Percentiles rank a stretch among this genome's conserved stretches.
Conservation (phyloP, 345 rosid genomes). For the Populus davidiana region DNA sequence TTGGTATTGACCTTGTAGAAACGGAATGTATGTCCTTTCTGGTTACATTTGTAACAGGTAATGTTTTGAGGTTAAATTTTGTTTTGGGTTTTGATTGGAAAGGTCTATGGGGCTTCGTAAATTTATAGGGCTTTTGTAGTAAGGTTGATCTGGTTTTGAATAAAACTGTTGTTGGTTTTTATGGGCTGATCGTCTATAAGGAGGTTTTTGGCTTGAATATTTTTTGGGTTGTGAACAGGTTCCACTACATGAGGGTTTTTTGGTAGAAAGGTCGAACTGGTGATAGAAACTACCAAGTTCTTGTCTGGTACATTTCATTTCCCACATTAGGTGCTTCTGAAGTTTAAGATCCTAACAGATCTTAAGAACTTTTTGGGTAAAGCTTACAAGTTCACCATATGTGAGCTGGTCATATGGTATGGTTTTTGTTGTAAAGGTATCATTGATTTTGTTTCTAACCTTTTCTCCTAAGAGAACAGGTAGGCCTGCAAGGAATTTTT, state of each 20-base stretch:
- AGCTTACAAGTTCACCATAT: neutral
- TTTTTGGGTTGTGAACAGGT: too few species aligned
- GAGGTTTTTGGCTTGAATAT: neutral
- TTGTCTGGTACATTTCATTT: accelerated
- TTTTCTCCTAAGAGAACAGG: neutral
- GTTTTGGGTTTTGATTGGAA: accelerated
- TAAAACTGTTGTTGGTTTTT: too few species aligned
- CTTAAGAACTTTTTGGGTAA: neutral
- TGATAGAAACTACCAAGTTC: neutral
- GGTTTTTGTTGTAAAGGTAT: neutral
- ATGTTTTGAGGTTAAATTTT: too few species aligned
- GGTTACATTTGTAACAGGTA: neutral
- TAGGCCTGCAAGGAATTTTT: too few species aligned
- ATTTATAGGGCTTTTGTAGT: neutral
- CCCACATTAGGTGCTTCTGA: too few species aligned
- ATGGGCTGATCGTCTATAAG: neutral
- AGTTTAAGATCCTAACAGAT: neutral
- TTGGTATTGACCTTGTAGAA: too few species aligned
- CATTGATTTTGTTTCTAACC: neutral
- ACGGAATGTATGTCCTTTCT: neutral
- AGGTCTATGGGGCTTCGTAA: too few species aligned
- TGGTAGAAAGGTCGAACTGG: neutral
- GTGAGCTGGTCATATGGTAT: neutral
- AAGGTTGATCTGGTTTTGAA: neutral
- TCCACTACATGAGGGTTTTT: neutral